Percentiles rank a stretch among this genome's conserved stretches.
These are phyloP conservation scores for Pseudonitzschia delicatissima DNA, from an alignment of 108 stramenopile species.

Conservation along the genomic window DNA sequence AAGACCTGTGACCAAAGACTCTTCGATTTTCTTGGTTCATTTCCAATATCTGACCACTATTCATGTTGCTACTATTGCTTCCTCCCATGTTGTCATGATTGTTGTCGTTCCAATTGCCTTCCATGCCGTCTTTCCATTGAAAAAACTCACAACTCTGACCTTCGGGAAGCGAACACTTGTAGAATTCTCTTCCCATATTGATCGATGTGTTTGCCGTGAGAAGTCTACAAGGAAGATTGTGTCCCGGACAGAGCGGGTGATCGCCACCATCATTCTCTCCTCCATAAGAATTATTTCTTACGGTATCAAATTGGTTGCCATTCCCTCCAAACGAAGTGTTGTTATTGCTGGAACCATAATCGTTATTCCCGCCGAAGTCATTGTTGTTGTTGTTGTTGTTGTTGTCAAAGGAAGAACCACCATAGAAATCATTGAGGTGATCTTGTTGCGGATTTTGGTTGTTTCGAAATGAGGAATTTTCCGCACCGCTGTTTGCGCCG, in stretches of 20 bases:
- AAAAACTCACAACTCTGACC: constrained; percentile 81
- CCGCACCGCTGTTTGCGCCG: no score
- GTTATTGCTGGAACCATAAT: constrained; percentile 5
- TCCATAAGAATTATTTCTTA: neutral
- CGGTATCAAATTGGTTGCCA: neutral
- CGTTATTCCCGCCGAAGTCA: neutral
- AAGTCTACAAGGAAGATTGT: constrained; percentile 58
- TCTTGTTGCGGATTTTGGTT: neutral
- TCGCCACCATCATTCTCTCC: constrained; percentile 11
- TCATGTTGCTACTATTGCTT: neutral
- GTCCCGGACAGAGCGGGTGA: constrained; percentile 77
- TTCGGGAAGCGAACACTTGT: constrained; percentile 79
- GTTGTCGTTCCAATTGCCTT: constrained; percentile 35
- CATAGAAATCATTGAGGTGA: neutral
- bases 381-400: constrained; percentile 4
- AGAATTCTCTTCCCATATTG: constrained; percentile 79
- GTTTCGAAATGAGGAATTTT: no score
- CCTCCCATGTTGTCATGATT: neutral
- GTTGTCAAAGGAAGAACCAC: neutral
- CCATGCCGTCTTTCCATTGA: constrained; percentile 83
- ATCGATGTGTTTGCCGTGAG: constrained; percentile 60
- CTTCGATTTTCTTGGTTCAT: constrained; percentile 64
- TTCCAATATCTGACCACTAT: constrained; percentile 44
- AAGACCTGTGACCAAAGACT: constrained; percentile 82
- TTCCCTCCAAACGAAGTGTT: neutral